Conservation (phyloP, 73 alveolate genomes). For the Paramecium sexaurelia region DNA sequence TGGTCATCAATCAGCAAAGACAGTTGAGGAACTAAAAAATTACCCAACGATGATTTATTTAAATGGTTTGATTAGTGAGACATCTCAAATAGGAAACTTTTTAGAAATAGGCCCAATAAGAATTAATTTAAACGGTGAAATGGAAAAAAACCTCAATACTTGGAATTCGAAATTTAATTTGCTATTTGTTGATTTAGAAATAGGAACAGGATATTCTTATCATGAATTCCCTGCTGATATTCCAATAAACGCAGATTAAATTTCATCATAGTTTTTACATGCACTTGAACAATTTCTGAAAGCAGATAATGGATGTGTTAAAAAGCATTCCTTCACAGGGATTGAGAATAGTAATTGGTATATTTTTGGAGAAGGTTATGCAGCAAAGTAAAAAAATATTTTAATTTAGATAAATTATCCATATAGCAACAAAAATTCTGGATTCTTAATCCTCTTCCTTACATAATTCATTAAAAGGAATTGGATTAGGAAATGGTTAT, state of each 20-base stretch:
- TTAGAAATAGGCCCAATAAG: constrained; percentile 56
- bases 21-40: background rate
- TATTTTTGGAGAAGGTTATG: constrained; percentile 68
- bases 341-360: background rate
- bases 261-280: background rate
- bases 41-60: constrained; percentile 60
- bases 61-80: constrained; percentile 48
- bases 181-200: constrained; percentile 39
- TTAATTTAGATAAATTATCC: background rate
- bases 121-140: background rate
- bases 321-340: background rate
- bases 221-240: constrained; percentile 3
- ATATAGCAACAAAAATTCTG: background rate
- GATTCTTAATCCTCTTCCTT: background rate
- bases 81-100: constrained; percentile 63
- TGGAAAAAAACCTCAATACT: constrained; percentile 19
- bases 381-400: constrained; percentile 33
- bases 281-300: constrained; percentile 38
- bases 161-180: constrained; percentile 55
- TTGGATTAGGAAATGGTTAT: constrained; percentile 56
- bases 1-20: constrained; percentile 52
- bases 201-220: constrained; percentile 60
- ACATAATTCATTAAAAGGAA: background rate
- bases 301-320: constrained; percentile 32
- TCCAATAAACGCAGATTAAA: constrained; percentile 36